Conservation (phyloP, 768 basidiomycete species). For the Boletus huronensis region DNA sequence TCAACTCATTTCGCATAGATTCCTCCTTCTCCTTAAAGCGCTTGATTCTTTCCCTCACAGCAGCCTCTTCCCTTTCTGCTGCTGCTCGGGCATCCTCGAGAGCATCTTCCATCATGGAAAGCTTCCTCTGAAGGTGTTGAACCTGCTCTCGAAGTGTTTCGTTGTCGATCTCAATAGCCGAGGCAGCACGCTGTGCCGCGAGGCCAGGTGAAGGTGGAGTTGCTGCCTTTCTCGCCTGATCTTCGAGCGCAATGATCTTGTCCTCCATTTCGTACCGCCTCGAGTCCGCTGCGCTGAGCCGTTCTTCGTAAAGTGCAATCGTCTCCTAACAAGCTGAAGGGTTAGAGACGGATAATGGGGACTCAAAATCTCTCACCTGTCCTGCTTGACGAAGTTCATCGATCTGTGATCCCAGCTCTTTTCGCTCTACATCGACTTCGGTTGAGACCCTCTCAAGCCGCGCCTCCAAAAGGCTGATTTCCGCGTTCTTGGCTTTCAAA, state of each 20-base stretch:
- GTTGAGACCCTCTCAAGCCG: slow-evolving; percentile 42
- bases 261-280: slow-evolving; percentile 78
- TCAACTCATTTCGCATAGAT: slow-evolving; percentile 65
- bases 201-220: slow-evolving; percentile 35
- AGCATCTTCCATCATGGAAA: slow-evolving; percentile 74
- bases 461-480: slow-evolving; percentile 53
- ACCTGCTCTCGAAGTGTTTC: slow-evolving; percentile 88
- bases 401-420: slow-evolving; percentile 67
- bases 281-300: slow-evolving; percentile 64
- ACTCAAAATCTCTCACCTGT: slow-evolving; percentile 50
- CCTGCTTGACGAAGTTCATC: slow-evolving; percentile 87
- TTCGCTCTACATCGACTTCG: slow-evolving; percentile 55
- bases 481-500: slow-evolving; percentile 55
- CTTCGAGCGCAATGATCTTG: slow-evolving; percentile 55
- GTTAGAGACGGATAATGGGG: background rate
- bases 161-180: slow-evolving; percentile 91
- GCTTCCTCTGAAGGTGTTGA: slow-evolving; percentile 78
- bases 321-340: slow-evolving; percentile 60
- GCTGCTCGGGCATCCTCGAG: slow-evolving; percentile 72
- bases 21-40: slow-evolving; percentile 75
- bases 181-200: slow-evolving; percentile 42
- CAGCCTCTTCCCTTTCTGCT: slow-evolving; percentile 70
- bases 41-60: slow-evolving; percentile 58
- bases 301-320: slow-evolving; percentile 92
- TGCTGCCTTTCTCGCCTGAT: slow-evolving; percentile 36